Evolutionary conservation across 257 asterid species (phyloP).

Genomic region (Rubia yunnanensis): DNA sequence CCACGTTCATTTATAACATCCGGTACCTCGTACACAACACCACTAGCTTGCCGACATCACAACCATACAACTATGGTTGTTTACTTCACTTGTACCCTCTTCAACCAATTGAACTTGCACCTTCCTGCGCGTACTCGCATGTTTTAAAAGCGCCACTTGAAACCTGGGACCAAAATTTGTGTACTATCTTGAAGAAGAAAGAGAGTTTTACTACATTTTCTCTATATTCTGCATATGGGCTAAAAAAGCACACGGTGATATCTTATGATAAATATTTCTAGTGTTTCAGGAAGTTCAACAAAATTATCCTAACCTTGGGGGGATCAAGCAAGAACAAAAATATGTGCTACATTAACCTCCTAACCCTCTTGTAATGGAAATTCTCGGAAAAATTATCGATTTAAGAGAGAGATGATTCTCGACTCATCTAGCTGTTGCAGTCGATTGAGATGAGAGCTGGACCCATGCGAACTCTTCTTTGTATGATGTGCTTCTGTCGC

Average conservation of each 20-base stretch:
- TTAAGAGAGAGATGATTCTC: background rate
- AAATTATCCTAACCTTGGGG: background rate
- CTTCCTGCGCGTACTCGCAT: background rate
- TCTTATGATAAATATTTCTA: background rate
- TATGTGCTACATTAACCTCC: background rate
- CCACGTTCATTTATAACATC: background rate
- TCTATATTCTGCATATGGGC: too few relatives aligned
- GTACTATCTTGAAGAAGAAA: too few relatives aligned
- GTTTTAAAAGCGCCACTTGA: background rate
- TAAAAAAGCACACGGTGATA: too few relatives aligned
- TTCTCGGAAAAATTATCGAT: background rate
- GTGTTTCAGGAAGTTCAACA: background rate
- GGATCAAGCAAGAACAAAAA: too few relatives aligned
- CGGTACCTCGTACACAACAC: background rate
- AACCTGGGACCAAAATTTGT: background rate
- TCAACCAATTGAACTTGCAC: background rate
- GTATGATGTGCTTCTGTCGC: constrained; percentile 44
- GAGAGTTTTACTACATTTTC: too few relatives aligned
- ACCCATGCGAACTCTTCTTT: constrained; percentile 86
- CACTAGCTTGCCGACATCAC: background rate
- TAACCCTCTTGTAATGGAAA: background rate
- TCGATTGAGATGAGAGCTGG: constrained; percentile 61
- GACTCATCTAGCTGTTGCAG: constrained; percentile 14
- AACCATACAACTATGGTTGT: background rate
- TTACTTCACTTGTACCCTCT: background rate